Base-by-base conservation (phyloP, 306 rosid genomes). In the Trichosanthes cucumerina region DNA sequence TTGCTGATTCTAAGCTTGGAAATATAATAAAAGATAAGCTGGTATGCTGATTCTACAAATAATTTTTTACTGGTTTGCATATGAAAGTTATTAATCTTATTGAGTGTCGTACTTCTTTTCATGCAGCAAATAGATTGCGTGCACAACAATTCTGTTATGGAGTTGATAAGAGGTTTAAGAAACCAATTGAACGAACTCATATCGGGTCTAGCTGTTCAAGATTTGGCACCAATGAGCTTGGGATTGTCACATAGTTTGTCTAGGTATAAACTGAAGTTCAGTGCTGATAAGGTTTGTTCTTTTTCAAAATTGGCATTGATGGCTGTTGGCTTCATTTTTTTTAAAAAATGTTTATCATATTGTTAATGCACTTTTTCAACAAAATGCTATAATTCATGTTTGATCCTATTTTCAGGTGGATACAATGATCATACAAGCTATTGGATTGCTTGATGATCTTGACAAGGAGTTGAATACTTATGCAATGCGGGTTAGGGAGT, bases 401-500 rank as follows among this genome's bases (percentile, higher is more conserved):
- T 5, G 9, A 28, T 0, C 24, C 63, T 24, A 50, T 36, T 79
- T 82, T 21, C 54, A 95, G 99, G 99, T 95, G 75, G 98, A 95
- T 81, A 95, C 97, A 1, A 95, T 95, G 98, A 85, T 95, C 74
- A 89, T 95, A 63, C 98, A 95, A 84, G 98, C 98, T 78, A 95
- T 95, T 78, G 98, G 98, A 31, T 88, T 95, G 83, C 98, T 95
- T 47, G 98, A 95, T 71, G 98, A 95, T 80, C 97, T 95, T 46
- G 98, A 95, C 80, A 95, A 95, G 86, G 97, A 92, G 84, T 82
- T 95, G 57, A 95, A 95, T 65, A 92, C 97, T 16, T 95, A 92
- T 84, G 98, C 98, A 43, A 92, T 92, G 98, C 93, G 98, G 80
- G 98, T 95, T 82, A 83, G 93, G 46, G 99, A 95, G 86, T 92